Evolutionary conservation across 805 yeast species (phyloP), one percentile per base, ranked within the genome.

Genomic region (Starmerella lactis-condensi): DNA sequence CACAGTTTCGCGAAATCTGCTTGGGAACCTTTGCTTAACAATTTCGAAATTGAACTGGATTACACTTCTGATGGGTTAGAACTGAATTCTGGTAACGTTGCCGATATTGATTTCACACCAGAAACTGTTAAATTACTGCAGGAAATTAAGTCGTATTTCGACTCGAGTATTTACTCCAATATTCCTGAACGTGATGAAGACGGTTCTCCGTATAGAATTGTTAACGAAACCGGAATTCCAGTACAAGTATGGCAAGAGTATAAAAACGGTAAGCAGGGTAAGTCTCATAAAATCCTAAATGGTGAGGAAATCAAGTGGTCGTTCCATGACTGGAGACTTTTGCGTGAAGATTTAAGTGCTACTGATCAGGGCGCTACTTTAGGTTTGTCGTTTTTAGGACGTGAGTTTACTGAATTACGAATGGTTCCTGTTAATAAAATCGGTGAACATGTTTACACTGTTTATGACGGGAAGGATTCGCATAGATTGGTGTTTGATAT

Each of bases 11-110:
- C 94, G 0, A 69, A 76, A 38, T 82, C 94, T 3, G 67, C 81
- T 0, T 83, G 98, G 96, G 96, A 89, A 46, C 95, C 98, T 0
- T 57, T 89, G 28, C 51, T 89, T 30, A 98, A 89, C 46, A 74
- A 85, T 0, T 76, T 93, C 77, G 73, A 79, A 5, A 59, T 85
- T 30, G 71, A 79, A 0, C 53, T 78, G 9, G 79, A 76, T 48
- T 68, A 75, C 2, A 61, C 62, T 5, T 58, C 64, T 5, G 58
- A 67, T 13, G 44, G 63, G 22, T 59, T 85, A 27, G 83, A 79
- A 45, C 56, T 89, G 5, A 66, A 68, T n/a, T 74, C 94, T 0
- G 60, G 79, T 36, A 67, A 75, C 40, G 52, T 71, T 11, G 79
- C 91, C 1, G 93, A 89, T 45, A 45, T 83, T 14, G 75, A 89